Evolutionary conservation across 1,284 basidiomycete genomes (phyloP), one percentile per base, ranked within the genome.

Genomic region (Bjerkandera adusta): DNA sequence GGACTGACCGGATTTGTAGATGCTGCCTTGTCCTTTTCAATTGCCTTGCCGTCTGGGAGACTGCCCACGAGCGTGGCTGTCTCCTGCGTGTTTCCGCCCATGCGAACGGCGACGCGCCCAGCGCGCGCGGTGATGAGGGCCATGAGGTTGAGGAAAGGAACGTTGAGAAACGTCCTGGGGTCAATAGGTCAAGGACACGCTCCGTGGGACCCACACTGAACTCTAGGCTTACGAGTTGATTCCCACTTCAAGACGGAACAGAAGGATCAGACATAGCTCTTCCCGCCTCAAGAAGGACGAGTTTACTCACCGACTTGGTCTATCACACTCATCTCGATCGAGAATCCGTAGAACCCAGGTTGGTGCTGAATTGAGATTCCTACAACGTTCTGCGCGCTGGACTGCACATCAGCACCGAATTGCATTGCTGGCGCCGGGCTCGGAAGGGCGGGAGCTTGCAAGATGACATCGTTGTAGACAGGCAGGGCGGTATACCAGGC

Each of bases 81-180:
- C 49, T 87, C 83, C 58, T 88, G 83, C 3, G 81, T 83, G 62
- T 89, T 89, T 29, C 86, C 87, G 16, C 86, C 87, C 1, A 89
- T 71, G 22, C 86, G 80, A 15, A 89, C 63, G 35, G 68, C 63
- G 13, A 83, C 70, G 1, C 68, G 56, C 1, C 85, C 85, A 3
- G 68, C 70, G 7, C 83, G 76, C 38, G 79, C 71, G 45, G 70
- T 65, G 24, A 89, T 66, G 50, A 79, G 79, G 10, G 79, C 70
- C 69, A 90, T 72, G 41, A 89, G 74, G 63, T 89, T 90, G 8
- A 91, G 72, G 61, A 90, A 85, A 0, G 80, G 76, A 0, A 82
- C 74, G 46, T 79, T 72, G 20, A 83, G 58, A 37, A 71, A 63
- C 3, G 74, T 68, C 10, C 77, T 79, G 26, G 4, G 13, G 10